Evolutionary conservation across 2,329 filamentous ascomycete genomes (phyloP), one percentile per base, ranked within the genome.

Genomic region (Cercospora berteroae): DNA sequence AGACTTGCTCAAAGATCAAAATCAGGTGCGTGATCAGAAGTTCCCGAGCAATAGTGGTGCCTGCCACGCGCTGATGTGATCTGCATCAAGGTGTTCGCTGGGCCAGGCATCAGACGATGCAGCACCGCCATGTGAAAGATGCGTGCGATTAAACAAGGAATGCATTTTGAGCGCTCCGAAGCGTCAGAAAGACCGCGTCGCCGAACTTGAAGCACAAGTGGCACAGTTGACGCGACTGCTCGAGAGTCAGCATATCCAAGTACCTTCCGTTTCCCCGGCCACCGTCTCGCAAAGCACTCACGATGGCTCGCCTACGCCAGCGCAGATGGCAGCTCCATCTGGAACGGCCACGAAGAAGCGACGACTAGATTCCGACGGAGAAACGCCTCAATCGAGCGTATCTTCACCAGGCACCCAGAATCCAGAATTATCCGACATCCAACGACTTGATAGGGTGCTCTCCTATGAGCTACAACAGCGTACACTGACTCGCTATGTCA

Each of bases 151-250:
- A 16, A 66, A 68, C 42, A 74, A 76, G 60, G 68, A 74, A 20
- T 77, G 76, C 68, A 42, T 67, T 1, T 60, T 76, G 4, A 70
- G 74, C 4, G 62, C 66, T 2, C 73, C 74, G 4, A 73, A 73
- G 55, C 68, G 74, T 20, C 67, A 71, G 57, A 73, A 70, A 50
- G 71, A 73, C 57, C 64, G 69, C 5, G 71, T 73, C 3, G 71
- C 71, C 5, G 74, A 77, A 55, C 71, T 77, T 5, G 76, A 77
- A 61, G 73, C 74, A 10, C 70, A 75, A 66, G 73, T 77, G 3
- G 74, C 72, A n/a, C 66, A 69, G 10, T 66, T 77, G 59, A 76
- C 74, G 27, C 63, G 65, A 58, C 61, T 75, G 58, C 69, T 77
- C 9, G 65, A 71, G 18, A 64, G 69, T 12, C 74, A 77, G 66